Base-by-base conservation (phyloP, 1,284 basidiomycete species). In the Melampsora larici-populina region DNA sequence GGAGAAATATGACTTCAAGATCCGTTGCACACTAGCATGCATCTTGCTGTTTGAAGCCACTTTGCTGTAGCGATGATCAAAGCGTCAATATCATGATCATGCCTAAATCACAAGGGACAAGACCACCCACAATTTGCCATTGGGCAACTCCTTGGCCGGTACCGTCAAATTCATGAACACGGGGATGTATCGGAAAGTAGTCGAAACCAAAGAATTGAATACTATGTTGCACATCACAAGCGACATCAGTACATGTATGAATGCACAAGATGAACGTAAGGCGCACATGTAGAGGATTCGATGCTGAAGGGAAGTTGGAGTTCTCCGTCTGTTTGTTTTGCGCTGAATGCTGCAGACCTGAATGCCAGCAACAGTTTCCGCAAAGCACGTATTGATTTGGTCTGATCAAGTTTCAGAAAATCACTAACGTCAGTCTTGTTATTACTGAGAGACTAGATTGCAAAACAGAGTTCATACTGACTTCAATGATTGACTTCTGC, bases 401-500 rank as follows among this genome's bases (percentile, higher is more conserved):
- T 70, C 48, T 70, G 48, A 36, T 26, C 43, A 43, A 43, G 13
- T 46, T 46, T 15, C n/a, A 11, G 29, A 58, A 55, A 24, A 69
- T 5, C 21, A 68, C 21, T 9, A 1, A 60, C 8, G 29, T 60
- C 55, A 33, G 62, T 17, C 17, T 18, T 46, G 17, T 46, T 18
- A 15, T 13, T 58, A 11, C n/a, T 18, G 31, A 55, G 70, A 64
- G n/a, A 24, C 33, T 68, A 24, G 64, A 72, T 31, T 40, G 5
- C 40, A n/a, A 55, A 9, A 15, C 15, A 46, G 40, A 15, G 36
- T n/a, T 36, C 0, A 15, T 26, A 82, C 86, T 79, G 79, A 92
- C 93, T 86, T 95, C 89, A 29, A 99, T 86, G 78, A 98, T 86
- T n/a, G 89, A 89, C 83, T 91, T 92, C 83, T 97, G 94, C 96